A percentile compares a stretch with the other conserved stretches of the same genome.
These are phyloP conservation scores for Gamarada debralockiae DNA, from an alignment of 495 filamentous ascomycete species.

Conservation along the genomic window DNA sequence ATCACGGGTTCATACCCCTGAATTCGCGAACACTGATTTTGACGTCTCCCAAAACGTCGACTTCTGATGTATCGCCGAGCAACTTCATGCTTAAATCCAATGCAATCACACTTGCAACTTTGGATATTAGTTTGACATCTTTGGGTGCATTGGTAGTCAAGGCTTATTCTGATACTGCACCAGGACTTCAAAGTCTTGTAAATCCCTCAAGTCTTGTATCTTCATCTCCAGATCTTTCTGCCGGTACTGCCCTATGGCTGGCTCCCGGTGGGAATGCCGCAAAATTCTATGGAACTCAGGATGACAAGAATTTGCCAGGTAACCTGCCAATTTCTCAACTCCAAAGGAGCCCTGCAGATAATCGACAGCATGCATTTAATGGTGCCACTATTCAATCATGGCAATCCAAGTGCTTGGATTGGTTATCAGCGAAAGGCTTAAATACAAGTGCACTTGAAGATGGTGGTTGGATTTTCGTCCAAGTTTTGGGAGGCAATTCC, in stretches of 20 bases:
- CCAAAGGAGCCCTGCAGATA: conserved; percentile 1
- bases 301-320: conserved; percentile 3
- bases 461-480: conserved; percentile 24
- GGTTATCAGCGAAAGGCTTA: conserved; percentile 22
- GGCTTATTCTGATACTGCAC: conserved; percentile 16
- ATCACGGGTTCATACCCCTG: conserved; percentile 21
- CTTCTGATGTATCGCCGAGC: not conserved
- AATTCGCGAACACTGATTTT: conserved; percentile 26
- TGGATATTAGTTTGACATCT: conserved; percentile 27
- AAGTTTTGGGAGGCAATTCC: conserved; percentile 16
- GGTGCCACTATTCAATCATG: conserved; percentile 18
- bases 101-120: conserved; percentile 21
- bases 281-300: conserved; percentile 21
- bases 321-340: conserved; percentile 3
- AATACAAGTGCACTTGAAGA: conserved; percentile 14
- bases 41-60: not conserved
- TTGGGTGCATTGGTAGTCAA: conserved; percentile 26
- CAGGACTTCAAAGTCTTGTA: conserved; percentile 13
- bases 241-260: conserved; percentile 38
- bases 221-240: not conserved
- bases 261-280: conserved; percentile 46
- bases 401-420: conserved; percentile 24
- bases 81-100: not conserved
- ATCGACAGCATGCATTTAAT: not conserved
- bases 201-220: not conserved